Conservation (phyloP, 441 rosid genomes). For the Populus hybrid region DNA sequence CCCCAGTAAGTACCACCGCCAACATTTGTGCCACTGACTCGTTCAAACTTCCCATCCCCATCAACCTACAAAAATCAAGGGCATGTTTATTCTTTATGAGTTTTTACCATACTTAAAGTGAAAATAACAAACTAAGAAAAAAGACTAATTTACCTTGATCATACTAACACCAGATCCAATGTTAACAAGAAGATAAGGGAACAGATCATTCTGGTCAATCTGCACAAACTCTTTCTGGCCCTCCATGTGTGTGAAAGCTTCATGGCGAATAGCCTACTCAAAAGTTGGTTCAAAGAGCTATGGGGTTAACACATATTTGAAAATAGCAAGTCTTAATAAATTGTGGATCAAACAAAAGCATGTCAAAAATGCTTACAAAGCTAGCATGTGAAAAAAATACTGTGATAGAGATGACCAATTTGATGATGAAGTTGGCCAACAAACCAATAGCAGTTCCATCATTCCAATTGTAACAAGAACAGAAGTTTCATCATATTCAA, state of each 20-base stretch:
- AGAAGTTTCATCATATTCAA: neutral
- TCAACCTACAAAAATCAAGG: conserved; percentile 65
- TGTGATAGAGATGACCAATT: neutral
- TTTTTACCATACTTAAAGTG: conserved; percentile 9
- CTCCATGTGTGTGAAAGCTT: conserved; percentile 97
- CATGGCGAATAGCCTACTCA: conserved; percentile 96
- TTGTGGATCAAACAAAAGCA: neutral
- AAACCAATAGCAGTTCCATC: neutral
- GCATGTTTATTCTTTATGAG: conserved; percentile 9
- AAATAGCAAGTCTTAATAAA: neutral
- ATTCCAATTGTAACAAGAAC: neutral
- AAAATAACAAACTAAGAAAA: conserved; percentile 14
- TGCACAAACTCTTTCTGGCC: conserved; percentile 94
- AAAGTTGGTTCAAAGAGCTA: conserved; percentile 10
- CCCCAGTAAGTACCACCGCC: conserved; percentile 99
- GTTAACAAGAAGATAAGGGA: conserved; percentile 97
- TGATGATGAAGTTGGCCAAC: neutral
- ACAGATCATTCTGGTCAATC: conserved; percentile 83
- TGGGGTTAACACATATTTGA: neutral
- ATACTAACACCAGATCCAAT: conserved; percentile 99
- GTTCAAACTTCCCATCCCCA: conserved; percentile 94
- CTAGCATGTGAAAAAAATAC: neutral
- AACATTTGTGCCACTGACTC: conserved; percentile 98
- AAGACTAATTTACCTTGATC: conserved; percentile 65
- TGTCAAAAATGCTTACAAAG: neutral